Evolutionary conservation across 2,329 filamentous ascomycete genomes (phyloP).

Genomic region (Talaromyces sp.): DNA sequence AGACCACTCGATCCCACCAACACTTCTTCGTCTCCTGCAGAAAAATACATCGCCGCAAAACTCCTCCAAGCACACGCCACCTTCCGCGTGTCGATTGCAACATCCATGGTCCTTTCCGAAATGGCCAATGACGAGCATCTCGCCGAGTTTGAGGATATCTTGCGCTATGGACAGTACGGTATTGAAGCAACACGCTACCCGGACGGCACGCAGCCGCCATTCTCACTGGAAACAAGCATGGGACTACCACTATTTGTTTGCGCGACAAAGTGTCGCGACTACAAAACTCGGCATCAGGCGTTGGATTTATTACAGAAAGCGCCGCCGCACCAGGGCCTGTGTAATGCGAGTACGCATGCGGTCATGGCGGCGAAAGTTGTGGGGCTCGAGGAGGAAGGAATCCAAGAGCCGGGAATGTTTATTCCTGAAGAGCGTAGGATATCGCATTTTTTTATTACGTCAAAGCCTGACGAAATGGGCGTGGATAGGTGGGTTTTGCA

Average conservation of each 20-base stretch:
- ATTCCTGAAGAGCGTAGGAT: background rate
- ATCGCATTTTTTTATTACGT: background rate
- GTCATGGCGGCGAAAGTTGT: background rate
- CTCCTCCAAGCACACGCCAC: background rate
- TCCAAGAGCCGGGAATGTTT: background rate
- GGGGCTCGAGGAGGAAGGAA: background rate
- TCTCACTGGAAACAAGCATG: slow-evolving; percentile 26
- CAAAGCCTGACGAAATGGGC: background rate
- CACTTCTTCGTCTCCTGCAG: background rate
- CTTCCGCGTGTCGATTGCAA: background rate
- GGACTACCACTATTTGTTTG: slow-evolving; percentile 26
- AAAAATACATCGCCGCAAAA: background rate
- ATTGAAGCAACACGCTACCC: background rate
- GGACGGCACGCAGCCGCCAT: slow-evolving; percentile 23
- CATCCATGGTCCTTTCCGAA: slow-evolving; percentile 10
- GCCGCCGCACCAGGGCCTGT: slow-evolving; percentile 21
- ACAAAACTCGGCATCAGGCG: slow-evolving; percentile 21
- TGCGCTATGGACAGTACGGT: slow-evolving; percentile 14
- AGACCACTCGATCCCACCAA: background rate
- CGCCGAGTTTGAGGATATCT: slow-evolving; percentile 7
- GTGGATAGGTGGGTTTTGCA: background rate
- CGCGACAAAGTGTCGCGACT: slow-evolving; percentile 26
- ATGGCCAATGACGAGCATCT: slow-evolving; percentile 18
- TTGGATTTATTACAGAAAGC: slow-evolving; percentile 19
- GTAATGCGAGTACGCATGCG: background rate